phyloP scores from a whole-genome alignment of 768 basidiomycete species.

The Krasilnikovozyma curviuscula region DNA sequence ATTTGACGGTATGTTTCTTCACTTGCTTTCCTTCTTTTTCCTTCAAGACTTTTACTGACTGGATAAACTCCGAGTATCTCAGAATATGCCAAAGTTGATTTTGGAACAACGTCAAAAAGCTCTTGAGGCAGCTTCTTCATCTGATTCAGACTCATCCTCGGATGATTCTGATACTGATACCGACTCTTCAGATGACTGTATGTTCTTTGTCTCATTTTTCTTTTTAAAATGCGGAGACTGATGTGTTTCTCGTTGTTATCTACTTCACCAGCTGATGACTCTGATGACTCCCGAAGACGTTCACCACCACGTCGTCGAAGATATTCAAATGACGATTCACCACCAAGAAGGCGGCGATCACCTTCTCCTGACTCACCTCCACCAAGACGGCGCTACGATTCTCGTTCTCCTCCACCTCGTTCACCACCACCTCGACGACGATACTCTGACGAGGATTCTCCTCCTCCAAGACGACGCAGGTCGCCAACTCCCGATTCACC shows the following conservation, averaged over 20 bases:
- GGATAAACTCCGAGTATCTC: slow-evolving; percentile 5
- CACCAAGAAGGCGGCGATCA: slow-evolving; percentile 5
- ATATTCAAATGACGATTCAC: background rate
- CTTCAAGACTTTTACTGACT: background rate
- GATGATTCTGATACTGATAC: slow-evolving; percentile 15
- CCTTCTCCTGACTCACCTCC: background rate
- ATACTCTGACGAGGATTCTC: slow-evolving; percentile 14
- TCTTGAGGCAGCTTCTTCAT: slow-evolving; percentile 45
- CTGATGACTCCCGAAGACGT: slow-evolving; percentile 4
- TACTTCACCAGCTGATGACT: background rate
- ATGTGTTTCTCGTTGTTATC: background rate
- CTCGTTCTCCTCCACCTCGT: slow-evolving; percentile 9
- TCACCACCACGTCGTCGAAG: background rate
- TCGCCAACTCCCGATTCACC: slow-evolving; percentile 3
- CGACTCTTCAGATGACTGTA: slow-evolving; percentile 14
- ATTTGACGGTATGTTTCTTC: slow-evolving; percentile 49
- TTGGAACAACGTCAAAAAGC: slow-evolving; percentile 85
- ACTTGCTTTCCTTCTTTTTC: background rate
- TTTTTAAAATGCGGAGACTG: slow-evolving; percentile 5
- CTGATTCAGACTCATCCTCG: slow-evolving; percentile 15
- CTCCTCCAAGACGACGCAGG: slow-evolving; percentile 9
- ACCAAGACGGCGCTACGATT: background rate
- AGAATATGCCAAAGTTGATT: slow-evolving; percentile 82
- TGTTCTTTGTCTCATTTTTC: background rate
- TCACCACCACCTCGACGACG: background rate